phyloP scores from a whole-genome alignment of 176 grass and related monocot species.

The Themeda triandra region DNA sequence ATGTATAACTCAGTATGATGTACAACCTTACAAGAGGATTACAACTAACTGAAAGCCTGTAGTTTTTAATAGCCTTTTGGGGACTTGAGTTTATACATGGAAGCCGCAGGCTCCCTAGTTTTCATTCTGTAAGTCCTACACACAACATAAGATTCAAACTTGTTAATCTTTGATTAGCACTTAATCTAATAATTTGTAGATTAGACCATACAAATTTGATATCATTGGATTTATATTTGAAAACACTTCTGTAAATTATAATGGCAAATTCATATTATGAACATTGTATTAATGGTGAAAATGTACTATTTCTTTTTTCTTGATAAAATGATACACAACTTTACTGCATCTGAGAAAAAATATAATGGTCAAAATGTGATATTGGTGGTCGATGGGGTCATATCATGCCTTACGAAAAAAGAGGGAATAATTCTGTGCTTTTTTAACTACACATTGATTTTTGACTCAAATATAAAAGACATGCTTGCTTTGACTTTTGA shows the following conservation, averaged over 20 bases:
- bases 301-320: neutral
- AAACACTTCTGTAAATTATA: neutral
- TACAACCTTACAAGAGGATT: neutral
- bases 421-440: neutral
- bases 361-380: neutral
- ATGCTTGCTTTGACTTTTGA: neutral
- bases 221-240: neutral
- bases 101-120: neutral
- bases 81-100: neutral
- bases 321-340: neutral
- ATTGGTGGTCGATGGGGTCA: neutral
- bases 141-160: neutral
- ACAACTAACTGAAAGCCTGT: neutral
- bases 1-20: neutral
- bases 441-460: neutral
- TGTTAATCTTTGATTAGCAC: neutral
- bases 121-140: neutral
- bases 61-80: neutral
- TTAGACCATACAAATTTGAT: neutral
- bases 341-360: neutral
- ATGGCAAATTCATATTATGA: neutral
- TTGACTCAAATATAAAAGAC: conserved; percentile 1
- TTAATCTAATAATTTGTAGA: neutral
- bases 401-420: neutral
- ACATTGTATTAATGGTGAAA: neutral